These are phyloP conservation scores for Malus hybrid DNA, from an alignment of 331 rosid genomes.

Conservation along the genomic window DNA sequence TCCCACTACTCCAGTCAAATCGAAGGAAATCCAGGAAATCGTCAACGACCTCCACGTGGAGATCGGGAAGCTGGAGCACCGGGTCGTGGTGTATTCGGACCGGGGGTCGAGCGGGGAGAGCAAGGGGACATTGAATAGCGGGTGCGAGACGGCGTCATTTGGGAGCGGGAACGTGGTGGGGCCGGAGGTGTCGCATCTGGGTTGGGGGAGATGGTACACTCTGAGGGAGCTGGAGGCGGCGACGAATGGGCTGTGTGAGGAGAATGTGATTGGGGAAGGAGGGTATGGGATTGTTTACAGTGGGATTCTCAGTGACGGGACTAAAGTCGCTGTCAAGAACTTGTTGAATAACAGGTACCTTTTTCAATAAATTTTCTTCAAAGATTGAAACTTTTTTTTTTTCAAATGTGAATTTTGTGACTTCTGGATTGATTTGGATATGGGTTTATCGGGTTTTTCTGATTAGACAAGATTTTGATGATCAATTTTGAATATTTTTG, in stretches of 20 bases:
- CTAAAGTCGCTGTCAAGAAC: conserved; percentile 80
- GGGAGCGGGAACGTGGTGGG: conserved; percentile 68
- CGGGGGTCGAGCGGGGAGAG: conserved; percentile 80
- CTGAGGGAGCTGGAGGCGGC: conserved; percentile 89
- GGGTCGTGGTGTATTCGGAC: conserved; percentile 66
- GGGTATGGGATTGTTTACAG: conserved; percentile 91
- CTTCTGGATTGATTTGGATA: no score
- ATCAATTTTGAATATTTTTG: background rate
- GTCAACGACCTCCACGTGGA: conserved; percentile 57
- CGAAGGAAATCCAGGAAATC: conserved; percentile 82
- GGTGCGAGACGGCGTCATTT: conserved; percentile 45
- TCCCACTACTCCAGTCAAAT: conserved; percentile 30
- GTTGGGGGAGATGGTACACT: conserved; percentile 98
- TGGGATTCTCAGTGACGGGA: conserved; percentile 66
- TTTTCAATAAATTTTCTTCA: no score
- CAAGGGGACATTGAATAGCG: conserved; percentile 28
- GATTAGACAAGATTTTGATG: background rate
- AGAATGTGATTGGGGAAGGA: conserved; percentile 93
- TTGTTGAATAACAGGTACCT: conserved; percentile 82
- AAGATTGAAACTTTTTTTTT: background rate
- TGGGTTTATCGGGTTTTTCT: background rate
- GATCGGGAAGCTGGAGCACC: conserved; percentile 65
- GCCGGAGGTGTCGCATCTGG: conserved; percentile 89
- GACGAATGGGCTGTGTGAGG: conserved; percentile 63
- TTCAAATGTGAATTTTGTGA: background rate